Evolutionary conservation across 1,139 yeast species (phyloP).

Genomic region (Casaregolazyma suthepensis): DNA sequence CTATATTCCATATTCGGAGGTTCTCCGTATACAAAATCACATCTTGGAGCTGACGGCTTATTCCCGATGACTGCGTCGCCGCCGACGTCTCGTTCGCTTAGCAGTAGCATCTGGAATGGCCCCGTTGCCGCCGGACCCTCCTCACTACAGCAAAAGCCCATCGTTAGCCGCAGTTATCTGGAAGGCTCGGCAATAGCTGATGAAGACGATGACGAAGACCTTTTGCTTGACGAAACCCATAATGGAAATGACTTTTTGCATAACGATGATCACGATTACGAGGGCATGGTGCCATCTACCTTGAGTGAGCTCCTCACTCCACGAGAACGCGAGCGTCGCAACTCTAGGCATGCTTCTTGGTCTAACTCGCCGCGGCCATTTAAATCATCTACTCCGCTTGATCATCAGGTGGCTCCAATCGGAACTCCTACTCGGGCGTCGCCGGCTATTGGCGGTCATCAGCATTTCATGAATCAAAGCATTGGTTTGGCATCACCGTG

Average conservation of each 20-base stretch:
- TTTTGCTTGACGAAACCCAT: constrained; percentile 1
- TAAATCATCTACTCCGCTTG: background rate
- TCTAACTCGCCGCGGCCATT: constrained; percentile 19
- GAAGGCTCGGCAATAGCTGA: constrained; percentile 16
- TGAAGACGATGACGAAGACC: constrained; percentile 13
- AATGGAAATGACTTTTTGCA: constrained; percentile 32
- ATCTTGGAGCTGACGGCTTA: constrained; percentile 1
- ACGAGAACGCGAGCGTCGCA: constrained; percentile 63
- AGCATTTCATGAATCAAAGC: constrained; percentile 1
- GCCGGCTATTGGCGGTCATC: background rate
- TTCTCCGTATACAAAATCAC: constrained; percentile 4
- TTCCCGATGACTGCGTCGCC: constrained; percentile 9
- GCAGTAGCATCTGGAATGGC: constrained; percentile 7
- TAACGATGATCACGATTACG: constrained; percentile 32
- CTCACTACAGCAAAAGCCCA: constrained; percentile 2
- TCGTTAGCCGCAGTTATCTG: constrained; percentile 1
- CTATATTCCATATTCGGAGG: constrained; percentile 9
- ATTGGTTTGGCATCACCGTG: constrained; percentile 2
- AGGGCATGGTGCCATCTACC: constrained; percentile 56
- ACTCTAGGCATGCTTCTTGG: constrained; percentile 41
- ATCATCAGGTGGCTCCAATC: constrained; percentile 6
- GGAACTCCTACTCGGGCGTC: constrained; percentile 7
- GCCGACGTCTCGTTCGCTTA: constrained; percentile 7
- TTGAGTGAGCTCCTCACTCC: constrained; percentile 72
- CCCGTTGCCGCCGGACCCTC: constrained; percentile 4